phyloP scores from a whole-genome alignment of 1,284 basidiomycete species.

The Polyporus tsugae region DNA sequence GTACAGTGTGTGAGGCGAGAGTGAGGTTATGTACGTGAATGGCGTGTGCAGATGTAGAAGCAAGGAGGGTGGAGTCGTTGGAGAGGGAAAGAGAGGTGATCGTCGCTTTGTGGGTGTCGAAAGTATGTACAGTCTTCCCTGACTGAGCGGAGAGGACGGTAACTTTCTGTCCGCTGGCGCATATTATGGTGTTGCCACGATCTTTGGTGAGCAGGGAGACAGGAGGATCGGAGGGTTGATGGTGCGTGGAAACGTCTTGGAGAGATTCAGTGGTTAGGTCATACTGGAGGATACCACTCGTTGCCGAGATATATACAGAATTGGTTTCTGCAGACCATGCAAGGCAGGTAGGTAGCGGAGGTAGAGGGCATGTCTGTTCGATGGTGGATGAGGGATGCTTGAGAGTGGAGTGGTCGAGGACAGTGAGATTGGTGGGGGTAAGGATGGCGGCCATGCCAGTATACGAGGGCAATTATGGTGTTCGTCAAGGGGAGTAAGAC shows the following conservation, averaged over 20 bases:
- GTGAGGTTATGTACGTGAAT: conserved; percentile 70
- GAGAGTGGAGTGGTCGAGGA: conserved; percentile 56
- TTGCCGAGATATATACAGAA: conserved; percentile 57
- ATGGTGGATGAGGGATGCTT: conserved; percentile 50
- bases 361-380: conserved; percentile 49
- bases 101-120: conserved; percentile 66
- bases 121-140: conserved; percentile 59
- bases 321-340: conserved; percentile 65
- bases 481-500: not conserved
- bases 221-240: conserved; percentile 37
- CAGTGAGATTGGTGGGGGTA: conserved; percentile 35
- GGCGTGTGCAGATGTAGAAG: conserved; percentile 57
- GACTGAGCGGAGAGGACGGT: conserved; percentile 68
- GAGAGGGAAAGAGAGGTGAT: conserved; percentile 64
- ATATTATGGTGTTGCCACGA: conserved; percentile 53
- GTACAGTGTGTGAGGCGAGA: conserved; percentile 55
- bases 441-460: conserved; percentile 36
- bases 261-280: conserved; percentile 52
- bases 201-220: conserved; percentile 56
- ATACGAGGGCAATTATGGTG: not conserved
- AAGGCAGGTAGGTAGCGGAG: conserved; percentile 50
- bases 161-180: conserved; percentile 58
- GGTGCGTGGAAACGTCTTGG: conserved; percentile 46
- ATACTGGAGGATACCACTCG: conserved; percentile 57
- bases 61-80: conserved; percentile 63